A percentile compares a stretch with the other conserved stretches of the same genome.
These are phyloP conservation scores for Spathaspora passalidarum DNA, from an alignment of 805 yeast species.

Conservation along the genomic window DNA sequence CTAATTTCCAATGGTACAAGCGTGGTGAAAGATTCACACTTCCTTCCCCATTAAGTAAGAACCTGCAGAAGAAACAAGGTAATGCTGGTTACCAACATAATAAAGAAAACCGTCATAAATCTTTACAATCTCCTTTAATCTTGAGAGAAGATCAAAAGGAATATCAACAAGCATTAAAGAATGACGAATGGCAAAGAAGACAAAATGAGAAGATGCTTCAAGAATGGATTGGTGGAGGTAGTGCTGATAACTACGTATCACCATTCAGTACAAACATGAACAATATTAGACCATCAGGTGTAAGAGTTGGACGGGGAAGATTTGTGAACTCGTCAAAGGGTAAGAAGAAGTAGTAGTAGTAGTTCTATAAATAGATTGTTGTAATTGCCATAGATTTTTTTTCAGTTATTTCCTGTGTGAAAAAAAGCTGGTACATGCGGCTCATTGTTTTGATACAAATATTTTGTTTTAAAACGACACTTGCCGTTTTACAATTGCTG, in stretches of 20 bases:
- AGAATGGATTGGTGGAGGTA: conserved; percentile 93
- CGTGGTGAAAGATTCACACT: conserved; percentile 81
- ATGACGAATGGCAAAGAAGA: conserved; percentile 82
- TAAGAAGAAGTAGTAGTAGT: conserved; percentile 17
- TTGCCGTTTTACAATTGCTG: not conserved
- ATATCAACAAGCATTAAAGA: conserved; percentile 81
- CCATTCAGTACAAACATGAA: conserved; percentile 62
- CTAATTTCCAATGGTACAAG: conserved; percentile 89
- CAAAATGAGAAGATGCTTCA: conserved; percentile 82
- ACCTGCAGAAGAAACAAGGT: conserved; percentile 67
- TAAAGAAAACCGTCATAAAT: conserved; percentile 54
- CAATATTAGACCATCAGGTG: conserved; percentile 51
- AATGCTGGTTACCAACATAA: conserved; percentile 78
- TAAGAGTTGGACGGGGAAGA: conserved; percentile 83
- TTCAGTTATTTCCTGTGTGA: not conserved
- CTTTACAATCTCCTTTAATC: conserved; percentile 47
- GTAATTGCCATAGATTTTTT: not conserved
- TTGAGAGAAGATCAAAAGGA: conserved; percentile 94
- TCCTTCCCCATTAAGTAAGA: conserved; percentile 84
- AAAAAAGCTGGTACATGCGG: not conserved
- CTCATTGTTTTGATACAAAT: not conserved
- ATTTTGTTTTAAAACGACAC: not conserved
- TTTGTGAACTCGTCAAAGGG: conserved; percentile 64
- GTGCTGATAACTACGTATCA: conserved; percentile 80
- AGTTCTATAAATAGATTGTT: not conserved